Evolutionary conservation across 2,329 filamentous ascomycete species (phyloP).

Genomic region (Fusarium ramigenum): DNA sequence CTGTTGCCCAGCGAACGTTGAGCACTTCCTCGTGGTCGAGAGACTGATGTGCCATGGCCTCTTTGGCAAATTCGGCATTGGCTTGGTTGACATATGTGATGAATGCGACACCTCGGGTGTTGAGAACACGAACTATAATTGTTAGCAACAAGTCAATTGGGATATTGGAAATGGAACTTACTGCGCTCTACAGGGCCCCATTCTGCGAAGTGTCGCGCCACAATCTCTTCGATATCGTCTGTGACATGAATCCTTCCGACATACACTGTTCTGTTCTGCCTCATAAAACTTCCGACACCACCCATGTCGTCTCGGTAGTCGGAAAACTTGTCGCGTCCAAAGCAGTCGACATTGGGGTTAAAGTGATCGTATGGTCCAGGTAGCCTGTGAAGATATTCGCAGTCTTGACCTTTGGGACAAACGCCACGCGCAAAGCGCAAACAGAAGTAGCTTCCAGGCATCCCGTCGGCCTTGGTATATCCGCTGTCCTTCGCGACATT

Average conservation of each 20-base stretch:
- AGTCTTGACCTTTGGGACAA: constrained; percentile 89
- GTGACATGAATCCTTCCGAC: constrained; percentile 93
- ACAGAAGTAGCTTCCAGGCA: constrained; percentile 88
- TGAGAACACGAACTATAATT: constrained; percentile 75
- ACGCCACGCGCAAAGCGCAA: constrained; percentile 87
- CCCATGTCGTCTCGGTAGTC: constrained; percentile 99
- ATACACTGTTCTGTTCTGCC: constrained; percentile 94
- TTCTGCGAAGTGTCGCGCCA: constrained; percentile 93
- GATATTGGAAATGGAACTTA: constrained; percentile 40
- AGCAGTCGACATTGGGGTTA: constrained; percentile 94
- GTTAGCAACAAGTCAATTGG: constrained; percentile 16
- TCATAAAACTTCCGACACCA: constrained; percentile 91
- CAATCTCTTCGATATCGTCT: constrained; percentile 96
- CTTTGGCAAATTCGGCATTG: constrained; percentile 90
- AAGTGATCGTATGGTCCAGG: constrained; percentile 89
- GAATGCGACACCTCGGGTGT: constrained; percentile 89
- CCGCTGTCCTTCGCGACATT: constrained; percentile 83
- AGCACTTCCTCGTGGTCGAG: constrained; percentile 92
- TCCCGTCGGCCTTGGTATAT: constrained; percentile 80
- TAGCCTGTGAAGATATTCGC: constrained; percentile 90
- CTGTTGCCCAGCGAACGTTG: constrained; percentile 97
- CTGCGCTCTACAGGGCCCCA: constrained; percentile 92
- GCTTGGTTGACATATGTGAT: constrained; percentile 93
- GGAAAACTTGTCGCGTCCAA: constrained; percentile 83
- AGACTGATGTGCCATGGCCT: constrained; percentile 94